These are phyloP conservation scores for Butyriboletus loyo DNA, from an alignment of 768 basidiomycete genomes.

Conservation along the genomic window DNA sequence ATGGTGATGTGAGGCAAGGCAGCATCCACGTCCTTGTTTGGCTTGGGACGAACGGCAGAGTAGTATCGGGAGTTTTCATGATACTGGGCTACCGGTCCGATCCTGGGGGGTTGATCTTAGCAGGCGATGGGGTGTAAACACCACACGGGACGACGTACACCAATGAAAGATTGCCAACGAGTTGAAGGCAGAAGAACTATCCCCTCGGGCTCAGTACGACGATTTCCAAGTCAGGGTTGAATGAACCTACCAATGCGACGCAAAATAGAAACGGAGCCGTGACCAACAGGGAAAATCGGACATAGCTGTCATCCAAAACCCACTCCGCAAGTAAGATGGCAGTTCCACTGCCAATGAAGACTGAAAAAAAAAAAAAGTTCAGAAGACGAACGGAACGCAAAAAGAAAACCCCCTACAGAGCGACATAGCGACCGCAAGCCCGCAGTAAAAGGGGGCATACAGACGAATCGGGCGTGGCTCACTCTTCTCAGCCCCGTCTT, in stretches of 20 bases:
- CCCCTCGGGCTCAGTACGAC: slow-evolving; percentile 8
- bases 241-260: slow-evolving; percentile 60
- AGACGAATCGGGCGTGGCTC: slow-evolving; percentile 51
- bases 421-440: slow-evolving; percentile 59
- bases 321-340: slow-evolving; percentile 63
- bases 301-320: slow-evolving; percentile 56
- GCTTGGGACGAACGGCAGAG: slow-evolving; percentile 60
- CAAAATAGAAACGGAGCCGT: slow-evolving; percentile 73
- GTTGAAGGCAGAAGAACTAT: slow-evolving; percentile 74
- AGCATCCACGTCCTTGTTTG: slow-evolving; percentile 60
- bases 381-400: slow-evolving; percentile 6
- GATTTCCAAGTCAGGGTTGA: neutral
- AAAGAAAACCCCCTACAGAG: slow-evolving; percentile 57
- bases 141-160: slow-evolving; percentile 39
- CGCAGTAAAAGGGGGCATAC: slow-evolving; percentile 71
- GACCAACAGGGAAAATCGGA: slow-evolving; percentile 62
- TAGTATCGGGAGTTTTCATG: slow-evolving; percentile 84
- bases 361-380: slow-evolving; percentile 34
- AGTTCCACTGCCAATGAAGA: slow-evolving; percentile 66
- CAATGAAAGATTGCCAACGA: slow-evolving; percentile 59
- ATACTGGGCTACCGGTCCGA: slow-evolving; percentile 84
- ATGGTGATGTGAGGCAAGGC: slow-evolving; percentile 73
- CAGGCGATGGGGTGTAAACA: neutral
- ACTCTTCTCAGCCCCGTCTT: slow-evolving; percentile 35
- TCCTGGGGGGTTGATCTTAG: slow-evolving; percentile 34